These are phyloP conservation scores for Quercus parvula DNA, from an alignment of 306 rosid species.

Conservation along the genomic window DNA sequence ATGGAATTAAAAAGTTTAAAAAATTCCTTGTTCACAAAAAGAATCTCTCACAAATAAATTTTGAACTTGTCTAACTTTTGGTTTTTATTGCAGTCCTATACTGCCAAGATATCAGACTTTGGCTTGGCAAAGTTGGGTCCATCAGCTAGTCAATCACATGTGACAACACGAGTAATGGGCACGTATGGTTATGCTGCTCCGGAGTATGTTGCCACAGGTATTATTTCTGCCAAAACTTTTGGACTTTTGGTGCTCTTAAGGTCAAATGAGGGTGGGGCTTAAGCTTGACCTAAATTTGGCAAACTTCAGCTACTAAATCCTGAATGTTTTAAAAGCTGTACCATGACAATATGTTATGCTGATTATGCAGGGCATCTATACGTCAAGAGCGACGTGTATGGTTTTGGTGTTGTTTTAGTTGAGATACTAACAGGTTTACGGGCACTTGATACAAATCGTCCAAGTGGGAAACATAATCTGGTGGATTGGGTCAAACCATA, in stretches of 20 bases:
- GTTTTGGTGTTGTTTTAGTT: slow-evolving; percentile 85
- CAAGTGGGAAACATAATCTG: slow-evolving; percentile 54
- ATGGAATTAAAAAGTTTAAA: no score
- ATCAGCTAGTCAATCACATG: slow-evolving; percentile 91
- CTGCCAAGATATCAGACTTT: slow-evolving; percentile 89
- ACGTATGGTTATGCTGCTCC: slow-evolving; percentile 85
- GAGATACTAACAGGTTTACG: slow-evolving; percentile 77
- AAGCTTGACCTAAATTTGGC: not conserved
- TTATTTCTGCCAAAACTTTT: not conserved
- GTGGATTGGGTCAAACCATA: slow-evolving; percentile 78
- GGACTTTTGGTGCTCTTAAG: not conserved
- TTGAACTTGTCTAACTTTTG: slow-evolving; percentile 11
- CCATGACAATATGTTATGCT: not conserved
- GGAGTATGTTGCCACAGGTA: slow-evolving; percentile 85
- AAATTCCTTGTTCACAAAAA: no score
- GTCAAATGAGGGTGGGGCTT: not conserved
- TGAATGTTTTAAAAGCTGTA: not conserved
- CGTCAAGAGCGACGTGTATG: slow-evolving; percentile 85
- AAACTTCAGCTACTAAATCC: not conserved
- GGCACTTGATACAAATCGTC: slow-evolving; percentile 68
- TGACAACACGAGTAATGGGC: slow-evolving; percentile 91
- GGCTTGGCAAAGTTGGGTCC: slow-evolving; percentile 93
- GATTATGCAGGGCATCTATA: slow-evolving; percentile 72
- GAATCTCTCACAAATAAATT: not conserved
- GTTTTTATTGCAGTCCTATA: slow-evolving; percentile 54